Base-by-base conservation (phyloP, 331 rosid genomes). In the Erythrophleum ivorense region DNA sequence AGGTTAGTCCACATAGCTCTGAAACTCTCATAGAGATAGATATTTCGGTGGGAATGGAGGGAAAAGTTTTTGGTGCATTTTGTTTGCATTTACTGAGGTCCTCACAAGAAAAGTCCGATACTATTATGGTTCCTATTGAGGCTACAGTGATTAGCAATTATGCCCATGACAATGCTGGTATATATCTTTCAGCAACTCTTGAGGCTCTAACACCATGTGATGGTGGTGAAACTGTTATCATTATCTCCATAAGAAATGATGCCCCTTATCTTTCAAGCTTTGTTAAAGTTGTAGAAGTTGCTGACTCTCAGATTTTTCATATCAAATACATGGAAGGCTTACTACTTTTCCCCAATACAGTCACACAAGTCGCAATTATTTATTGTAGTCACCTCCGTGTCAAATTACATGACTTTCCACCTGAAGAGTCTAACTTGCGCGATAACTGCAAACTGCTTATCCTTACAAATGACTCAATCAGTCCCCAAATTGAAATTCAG, bases 61-160 rank as follows among this genome's bases (percentile, higher is more conserved):
- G 94, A 66, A 93, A 84, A 83, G 58, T 95, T 34, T 57, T 79
- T 73, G 99, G 98, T 65, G 96, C 94, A 76, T 78, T 96, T 88
- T 94, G 94, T 88, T 78, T 96, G 89, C 92, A 84, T 87, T 82
- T 96, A 85, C 79, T 85, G 46, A 90, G 95, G 81, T 80, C 92
- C 65, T 95, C 97, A 46, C 87, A 91, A 81, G 90, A 89, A 77
- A 80, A 83, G 82, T 80, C 86, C 60, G 97, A 96, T 73, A 90
- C 87, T 38, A 69, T 96, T 85, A 78, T 91, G 85, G 89, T 96
- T 84, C 97, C 98, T 73, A 86, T 96, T 82, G 97, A 94, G 89
- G 98, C 91, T 53, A 90, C 91, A 83, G 78, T 88, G 46, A 88
- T 84, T 58, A 82, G 81, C 71, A 84, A 55, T 74, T 84, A 82